These are phyloP conservation scores for Kuraishia cidri DNA, from an alignment of 805 yeast genomes.

Conservation along the genomic window DNA sequence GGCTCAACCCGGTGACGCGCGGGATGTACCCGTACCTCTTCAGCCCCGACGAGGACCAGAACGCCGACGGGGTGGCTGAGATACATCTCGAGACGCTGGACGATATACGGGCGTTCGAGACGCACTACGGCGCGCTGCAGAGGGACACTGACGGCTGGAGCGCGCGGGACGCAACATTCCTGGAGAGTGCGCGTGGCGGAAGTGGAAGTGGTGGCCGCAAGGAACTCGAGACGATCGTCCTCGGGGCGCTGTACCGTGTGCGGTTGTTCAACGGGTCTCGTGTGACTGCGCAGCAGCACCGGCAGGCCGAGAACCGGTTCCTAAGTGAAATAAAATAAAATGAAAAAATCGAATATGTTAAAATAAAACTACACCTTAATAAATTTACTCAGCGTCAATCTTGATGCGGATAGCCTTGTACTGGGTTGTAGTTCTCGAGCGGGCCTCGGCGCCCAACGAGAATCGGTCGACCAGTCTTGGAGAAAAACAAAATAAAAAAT, in stretches of 20 bases:
- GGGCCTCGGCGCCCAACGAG: constrained; percentile 58
- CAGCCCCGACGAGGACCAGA: constrained; percentile 26
- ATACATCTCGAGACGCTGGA: constrained; percentile 36
- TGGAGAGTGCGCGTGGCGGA: background rate
- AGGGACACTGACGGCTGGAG: background rate
- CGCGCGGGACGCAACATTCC: background rate
- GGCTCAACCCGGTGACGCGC: constrained; percentile 38
- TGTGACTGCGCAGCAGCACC: background rate
- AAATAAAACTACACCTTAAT: constrained; percentile 21
- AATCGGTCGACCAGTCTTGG: background rate
- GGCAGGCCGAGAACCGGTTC: background rate
- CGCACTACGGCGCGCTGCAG: constrained; percentile 27
- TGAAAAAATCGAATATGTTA: background rate
- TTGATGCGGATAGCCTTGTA: constrained; percentile 71
- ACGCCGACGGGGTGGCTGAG: constrained; percentile 11
- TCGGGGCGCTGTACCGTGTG: background rate
- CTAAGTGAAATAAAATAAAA: background rate
- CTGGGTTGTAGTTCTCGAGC: constrained; percentile 73
- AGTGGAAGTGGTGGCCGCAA: background rate
- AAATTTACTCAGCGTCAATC: constrained; percentile 13
- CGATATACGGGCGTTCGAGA: constrained; percentile 42
- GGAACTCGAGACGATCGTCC: background rate
- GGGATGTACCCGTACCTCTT: constrained; percentile 45
- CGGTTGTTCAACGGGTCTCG: background rate
- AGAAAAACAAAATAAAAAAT: background rate